Base-by-base conservation (phyloP, 75 land plant genomes). In the Selaginella tamariscina region DNA sequence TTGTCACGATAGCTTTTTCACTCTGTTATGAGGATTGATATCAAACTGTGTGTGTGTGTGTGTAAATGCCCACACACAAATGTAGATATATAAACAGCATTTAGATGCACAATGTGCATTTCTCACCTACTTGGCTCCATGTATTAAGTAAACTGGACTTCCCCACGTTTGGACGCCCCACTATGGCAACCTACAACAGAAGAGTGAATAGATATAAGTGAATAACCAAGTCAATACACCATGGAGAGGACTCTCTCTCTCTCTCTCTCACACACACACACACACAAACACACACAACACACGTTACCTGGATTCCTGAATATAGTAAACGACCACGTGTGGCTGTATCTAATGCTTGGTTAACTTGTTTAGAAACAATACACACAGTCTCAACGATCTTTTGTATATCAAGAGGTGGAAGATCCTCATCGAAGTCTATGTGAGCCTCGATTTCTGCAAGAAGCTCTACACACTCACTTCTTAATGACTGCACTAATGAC, bases 161-260 rank as follows among this genome's bases (percentile, higher is more conserved):
- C 70, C 98, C 98, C 73, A 94, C 98, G 80, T 94, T 94, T 72
- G 98, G 98, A 22, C 98, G 77, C 20, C 98, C 98, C 75, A 94
- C 80, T 44, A 94, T 94, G 69, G 96, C 96, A 73, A 94, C 86
- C 98, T 94, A 83, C 32, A 70, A 49, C 23, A 72, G 1, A 26
- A 18, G 55, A 54, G 57, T 5, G n/a, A 1, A 56, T 24, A 30
- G 30, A 68, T 13, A 22, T 56, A 22, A 9, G 33, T 66, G 20
- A 24, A 33, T 32, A 30, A 33, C 49, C 49, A 39, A 39, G 15
- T 39, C 11, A 5, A 39, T 5, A 39, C 49, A 5, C 15, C 49
- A 5, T 5, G 15, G 49, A 5, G 5, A 15, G 49, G 49, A 39
- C 5, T 5, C 49, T 39, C 15, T 39, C 49, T 39, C 5, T 5